Evolutionary conservation across 192 early-diverging fungal species (phyloP).

Genomic region (Entomortierella chlamydospora): DNA sequence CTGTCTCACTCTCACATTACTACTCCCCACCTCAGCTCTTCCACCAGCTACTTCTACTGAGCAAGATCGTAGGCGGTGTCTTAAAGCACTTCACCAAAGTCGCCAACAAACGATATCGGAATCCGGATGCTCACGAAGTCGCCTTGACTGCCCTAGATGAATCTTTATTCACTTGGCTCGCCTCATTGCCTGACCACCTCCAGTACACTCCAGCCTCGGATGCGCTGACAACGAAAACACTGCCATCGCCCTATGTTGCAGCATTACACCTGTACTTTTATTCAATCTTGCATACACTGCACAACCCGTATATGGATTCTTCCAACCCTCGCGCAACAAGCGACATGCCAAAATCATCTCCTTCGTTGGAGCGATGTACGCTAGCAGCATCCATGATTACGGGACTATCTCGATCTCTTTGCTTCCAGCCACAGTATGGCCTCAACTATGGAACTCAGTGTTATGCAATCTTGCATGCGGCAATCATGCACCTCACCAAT

Average conservation of each 20-base stretch:
- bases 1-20: slow-evolving; percentile 41
- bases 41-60: slow-evolving; percentile 39
- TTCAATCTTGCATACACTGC: slow-evolving; percentile 63
- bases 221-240: slow-evolving; percentile 34
- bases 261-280: slow-evolving; percentile 65
- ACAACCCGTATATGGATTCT: slow-evolving; percentile 65
- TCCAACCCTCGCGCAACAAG: slow-evolving; percentile 46
- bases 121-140: slow-evolving; percentile 44
- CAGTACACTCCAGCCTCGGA: slow-evolving; percentile 61
- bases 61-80: slow-evolving; percentile 50
- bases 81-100: slow-evolving; percentile 51
- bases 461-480: slow-evolving; percentile 46
- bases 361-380: slow-evolving; percentile 44
- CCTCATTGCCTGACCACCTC: slow-evolving; percentile 58
- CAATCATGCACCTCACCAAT: slow-evolving; percentile 55
- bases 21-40: slow-evolving; percentile 53
- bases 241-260: slow-evolving; percentile 44
- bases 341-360: slow-evolving; percentile 51
- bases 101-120: slow-evolving; percentile 43
- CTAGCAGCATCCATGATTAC: slow-evolving; percentile 53
- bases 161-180: slow-evolving; percentile 59
- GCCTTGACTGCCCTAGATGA: slow-evolving; percentile 52
- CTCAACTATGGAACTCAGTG: slow-evolving; percentile 53
- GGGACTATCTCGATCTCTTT: slow-evolving; percentile 42
- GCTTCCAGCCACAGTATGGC: slow-evolving; percentile 53